Percentiles rank a stretch among this genome's conserved stretches.
Conservation (phyloP, 1,284 basidiomycete genomes). For the Ustilago nuda region DNA sequence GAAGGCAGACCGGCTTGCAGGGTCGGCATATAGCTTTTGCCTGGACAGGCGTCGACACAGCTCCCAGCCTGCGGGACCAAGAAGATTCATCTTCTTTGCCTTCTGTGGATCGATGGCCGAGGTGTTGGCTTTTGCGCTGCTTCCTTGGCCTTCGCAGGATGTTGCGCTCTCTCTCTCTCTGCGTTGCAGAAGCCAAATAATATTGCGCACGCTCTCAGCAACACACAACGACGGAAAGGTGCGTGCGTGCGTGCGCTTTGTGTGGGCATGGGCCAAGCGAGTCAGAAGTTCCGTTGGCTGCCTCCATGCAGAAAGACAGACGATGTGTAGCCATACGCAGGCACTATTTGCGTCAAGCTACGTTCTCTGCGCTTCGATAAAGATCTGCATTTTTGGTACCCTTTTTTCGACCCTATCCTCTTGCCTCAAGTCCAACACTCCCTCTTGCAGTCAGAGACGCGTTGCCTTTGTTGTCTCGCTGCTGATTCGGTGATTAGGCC, state of each 20-base stretch:
- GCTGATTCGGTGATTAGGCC: conserved; percentile 17
- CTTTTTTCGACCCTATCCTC: conserved; percentile 5
- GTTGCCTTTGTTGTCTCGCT: conserved; percentile 10
- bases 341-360: conserved; percentile 20
- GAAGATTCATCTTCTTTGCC: not conserved
- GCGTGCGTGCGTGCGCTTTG: conserved; percentile 21
- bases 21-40: conserved; percentile 22
- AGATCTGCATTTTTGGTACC: conserved; percentile 13
- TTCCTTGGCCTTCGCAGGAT: not conserved
- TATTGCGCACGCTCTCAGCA: not conserved
- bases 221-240: conserved; percentile 14
- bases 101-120: conserved; percentile 8
- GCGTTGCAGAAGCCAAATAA: not conserved
- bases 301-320: not conserved
- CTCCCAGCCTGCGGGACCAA: not conserved
- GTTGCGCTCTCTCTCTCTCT: not conserved
- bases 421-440: conserved; percentile 15
- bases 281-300: conserved; percentile 5
- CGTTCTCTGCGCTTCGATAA: conserved; percentile 24
- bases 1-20: conserved; percentile 12
- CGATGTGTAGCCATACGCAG: not conserved
- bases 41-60: not conserved
- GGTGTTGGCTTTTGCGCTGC: conserved; percentile 25
- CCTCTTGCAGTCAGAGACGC: not conserved
- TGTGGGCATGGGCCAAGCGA: conserved; percentile 18